These are phyloP conservation scores for Ramularia endophylla DNA, from an alignment of 2,329 filamentous ascomycete species.

Conservation along the genomic window DNA sequence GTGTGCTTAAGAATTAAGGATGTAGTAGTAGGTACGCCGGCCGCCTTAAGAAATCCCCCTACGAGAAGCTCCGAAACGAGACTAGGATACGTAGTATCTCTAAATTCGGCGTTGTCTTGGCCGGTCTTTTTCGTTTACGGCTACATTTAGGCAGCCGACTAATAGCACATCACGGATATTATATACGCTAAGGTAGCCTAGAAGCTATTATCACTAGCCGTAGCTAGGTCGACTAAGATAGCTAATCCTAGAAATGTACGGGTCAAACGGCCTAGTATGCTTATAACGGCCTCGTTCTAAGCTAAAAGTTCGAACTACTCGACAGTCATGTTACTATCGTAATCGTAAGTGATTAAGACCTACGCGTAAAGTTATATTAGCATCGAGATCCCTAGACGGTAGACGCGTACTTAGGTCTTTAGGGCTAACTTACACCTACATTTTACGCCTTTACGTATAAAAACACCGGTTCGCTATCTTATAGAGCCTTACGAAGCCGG, in stretches of 20 bases:
- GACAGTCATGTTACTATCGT: constrained; percentile 37
- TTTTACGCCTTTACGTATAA: constrained; percentile 18
- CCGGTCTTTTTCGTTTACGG: constrained; percentile 44
- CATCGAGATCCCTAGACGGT: too few species aligned
- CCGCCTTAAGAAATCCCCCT: constrained; percentile 11
- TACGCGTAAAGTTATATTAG: too few species aligned
- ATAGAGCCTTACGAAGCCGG: background rate
- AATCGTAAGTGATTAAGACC: constrained; percentile 17
- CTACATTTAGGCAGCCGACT: constrained; percentile 14
- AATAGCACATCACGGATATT: constrained; percentile 14
- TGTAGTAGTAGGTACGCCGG: background rate
- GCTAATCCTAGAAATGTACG: constrained; percentile 58
- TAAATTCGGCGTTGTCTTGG: constrained; percentile 44
- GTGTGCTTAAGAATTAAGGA: constrained; percentile 50
- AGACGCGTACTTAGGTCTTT: too few species aligned
- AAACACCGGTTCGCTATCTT: background rate
- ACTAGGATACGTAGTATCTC: constrained; percentile 53
- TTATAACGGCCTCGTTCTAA: constrained; percentile 47
- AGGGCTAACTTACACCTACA: constrained; percentile 20
- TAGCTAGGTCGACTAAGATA: constrained; percentile 29
- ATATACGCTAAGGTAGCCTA: constrained; percentile 10
- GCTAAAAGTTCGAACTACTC: constrained; percentile 59
- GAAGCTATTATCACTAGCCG: constrained; percentile 26
- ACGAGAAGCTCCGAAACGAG: constrained; percentile 54
- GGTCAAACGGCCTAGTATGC: constrained; percentile 45